Conservation (phyloP, 192 early-diverging fungal genomes). For the Coemansia sp. region DNA sequence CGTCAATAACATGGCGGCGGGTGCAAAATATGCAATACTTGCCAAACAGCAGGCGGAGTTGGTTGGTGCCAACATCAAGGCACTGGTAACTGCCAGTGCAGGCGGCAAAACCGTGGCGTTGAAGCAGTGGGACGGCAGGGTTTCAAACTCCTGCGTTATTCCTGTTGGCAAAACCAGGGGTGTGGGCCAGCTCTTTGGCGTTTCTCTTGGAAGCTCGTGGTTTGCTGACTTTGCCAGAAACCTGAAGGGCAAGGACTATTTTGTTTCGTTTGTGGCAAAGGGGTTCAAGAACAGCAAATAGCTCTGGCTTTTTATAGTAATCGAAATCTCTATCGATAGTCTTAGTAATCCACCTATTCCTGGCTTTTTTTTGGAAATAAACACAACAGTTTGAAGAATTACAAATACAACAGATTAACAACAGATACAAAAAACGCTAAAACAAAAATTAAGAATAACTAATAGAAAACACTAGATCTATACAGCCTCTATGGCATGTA, state of each 20-base stretch:
- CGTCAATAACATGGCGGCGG: constrained; percentile 40
- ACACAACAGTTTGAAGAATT: too few species aligned
- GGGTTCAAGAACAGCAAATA: not conserved
- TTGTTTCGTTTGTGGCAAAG: constrained; percentile 10
- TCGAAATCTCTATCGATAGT: too few species aligned
- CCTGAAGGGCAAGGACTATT: constrained; percentile 46
- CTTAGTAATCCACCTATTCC: too few species aligned
- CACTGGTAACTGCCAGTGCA: constrained; percentile 17
- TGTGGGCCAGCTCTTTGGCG: constrained; percentile 37
- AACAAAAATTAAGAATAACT: not conserved
- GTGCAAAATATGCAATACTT: constrained; percentile 33
- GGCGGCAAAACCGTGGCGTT: constrained; percentile 12
- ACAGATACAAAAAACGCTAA: not conserved
- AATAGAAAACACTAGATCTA: not conserved
- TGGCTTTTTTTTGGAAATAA: too few species aligned
- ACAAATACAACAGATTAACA: not conserved
- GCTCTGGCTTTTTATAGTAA: not conserved
- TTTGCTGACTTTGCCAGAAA: constrained; percentile 30
- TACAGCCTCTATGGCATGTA: not conserved
- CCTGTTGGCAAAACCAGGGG: constrained; percentile 43
- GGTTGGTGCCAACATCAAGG: constrained; percentile 33
- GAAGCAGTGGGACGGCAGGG: constrained; percentile 26
- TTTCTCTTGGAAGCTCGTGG: constrained; percentile 40
- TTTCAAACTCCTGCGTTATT: constrained; percentile 29
- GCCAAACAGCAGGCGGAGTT: constrained; percentile 22